Conservation (phyloP, 1,284 basidiomycete genomes). For the Irpex lacteus region DNA sequence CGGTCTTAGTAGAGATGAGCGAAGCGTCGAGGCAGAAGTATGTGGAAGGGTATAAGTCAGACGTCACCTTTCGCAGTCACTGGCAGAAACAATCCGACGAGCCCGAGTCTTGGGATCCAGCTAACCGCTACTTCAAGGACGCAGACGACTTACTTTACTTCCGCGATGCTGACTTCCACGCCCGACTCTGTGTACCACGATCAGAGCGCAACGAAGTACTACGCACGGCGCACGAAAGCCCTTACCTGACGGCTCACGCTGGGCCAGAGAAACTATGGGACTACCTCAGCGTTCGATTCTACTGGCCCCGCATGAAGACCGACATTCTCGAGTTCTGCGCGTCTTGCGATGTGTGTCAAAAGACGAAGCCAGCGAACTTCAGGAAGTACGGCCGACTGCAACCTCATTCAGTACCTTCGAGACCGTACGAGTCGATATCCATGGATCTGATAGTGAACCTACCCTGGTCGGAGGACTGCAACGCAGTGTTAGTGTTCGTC, state of each 20-base stretch:
- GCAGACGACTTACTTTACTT: constrained; percentile 20
- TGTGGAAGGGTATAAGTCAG: constrained; percentile 1
- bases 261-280: constrained; percentile 27
- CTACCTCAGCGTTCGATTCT: constrained; percentile 22
- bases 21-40: neutral
- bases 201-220: constrained; percentile 6
- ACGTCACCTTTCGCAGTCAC: neutral
- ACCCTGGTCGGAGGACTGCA: neutral
- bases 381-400: neutral
- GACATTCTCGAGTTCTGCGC: constrained; percentile 25
- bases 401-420: constrained; percentile 10
- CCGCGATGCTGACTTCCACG: constrained; percentile 19
- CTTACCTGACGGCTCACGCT: constrained; percentile 27
- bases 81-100: neutral
- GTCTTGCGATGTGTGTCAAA: constrained; percentile 38
- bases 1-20: constrained; percentile 1
- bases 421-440: constrained; percentile 25
- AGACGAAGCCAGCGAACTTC: constrained; percentile 11
- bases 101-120: constrained; percentile 6
- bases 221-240: constrained; percentile 8
- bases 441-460: neutral
- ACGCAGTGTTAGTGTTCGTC: neutral
- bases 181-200: constrained; percentile 22
- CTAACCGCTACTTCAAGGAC: constrained; percentile 16
- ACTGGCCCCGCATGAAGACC: constrained; percentile 32